A percentile compares a stretch with the other conserved stretches of the same genome.
Conservation (phyloP, 2,329 filamentous ascomycete species). For the Sphaerulina vaccinii region DNA sequence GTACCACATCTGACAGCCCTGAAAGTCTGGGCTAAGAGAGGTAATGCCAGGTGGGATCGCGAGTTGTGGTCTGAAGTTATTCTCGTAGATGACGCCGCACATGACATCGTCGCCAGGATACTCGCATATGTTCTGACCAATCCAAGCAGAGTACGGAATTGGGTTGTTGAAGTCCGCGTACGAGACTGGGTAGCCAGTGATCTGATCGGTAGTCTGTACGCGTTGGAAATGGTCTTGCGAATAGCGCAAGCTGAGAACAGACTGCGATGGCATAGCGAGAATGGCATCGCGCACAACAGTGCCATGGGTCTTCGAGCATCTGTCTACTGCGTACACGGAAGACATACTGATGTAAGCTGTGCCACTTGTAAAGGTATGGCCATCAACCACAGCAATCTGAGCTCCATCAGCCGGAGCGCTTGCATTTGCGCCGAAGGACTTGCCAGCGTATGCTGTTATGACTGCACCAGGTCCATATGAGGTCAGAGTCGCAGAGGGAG, state of each 20-base stretch:
- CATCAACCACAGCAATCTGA: slow-evolving; percentile 24
- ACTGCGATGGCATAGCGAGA: slow-evolving; percentile 32
- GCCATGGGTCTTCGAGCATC: slow-evolving; percentile 28
- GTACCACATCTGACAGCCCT: slow-evolving; percentile 32
- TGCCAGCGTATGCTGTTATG: slow-evolving; percentile 29
- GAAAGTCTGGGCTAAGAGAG: slow-evolving; percentile 28
- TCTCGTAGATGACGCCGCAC: slow-evolving; percentile 31
- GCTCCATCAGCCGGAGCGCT: slow-evolving; percentile 1
- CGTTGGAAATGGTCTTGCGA: slow-evolving; percentile 31
- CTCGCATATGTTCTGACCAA: slow-evolving; percentile 27
- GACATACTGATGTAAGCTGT: slow-evolving; percentile 35
- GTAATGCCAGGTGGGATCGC: slow-evolving; percentile 33
- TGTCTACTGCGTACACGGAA: slow-evolving; percentile 30
- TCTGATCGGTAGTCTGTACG: slow-evolving; percentile 23
- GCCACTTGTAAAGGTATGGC: slow-evolving; percentile 32
- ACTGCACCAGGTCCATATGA: slow-evolving; percentile 28
- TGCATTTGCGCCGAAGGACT: slow-evolving; percentile 17
- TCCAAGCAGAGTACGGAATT: slow-evolving; percentile 34
- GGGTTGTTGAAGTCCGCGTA: slow-evolving; percentile 35
- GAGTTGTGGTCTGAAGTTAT: slow-evolving; percentile 28
- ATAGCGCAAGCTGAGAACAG: slow-evolving; percentile 33
- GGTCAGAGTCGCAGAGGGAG: slow-evolving; percentile 29
- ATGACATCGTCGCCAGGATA: slow-evolving; percentile 11
- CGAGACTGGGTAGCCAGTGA: slow-evolving; percentile 33
- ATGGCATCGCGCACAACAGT: slow-evolving; percentile 27